Evolutionary conservation across 306 rosid species (phyloP), one percentile per base, ranked within the genome.

Genomic region (Pachyrhizus erosus): DNA sequence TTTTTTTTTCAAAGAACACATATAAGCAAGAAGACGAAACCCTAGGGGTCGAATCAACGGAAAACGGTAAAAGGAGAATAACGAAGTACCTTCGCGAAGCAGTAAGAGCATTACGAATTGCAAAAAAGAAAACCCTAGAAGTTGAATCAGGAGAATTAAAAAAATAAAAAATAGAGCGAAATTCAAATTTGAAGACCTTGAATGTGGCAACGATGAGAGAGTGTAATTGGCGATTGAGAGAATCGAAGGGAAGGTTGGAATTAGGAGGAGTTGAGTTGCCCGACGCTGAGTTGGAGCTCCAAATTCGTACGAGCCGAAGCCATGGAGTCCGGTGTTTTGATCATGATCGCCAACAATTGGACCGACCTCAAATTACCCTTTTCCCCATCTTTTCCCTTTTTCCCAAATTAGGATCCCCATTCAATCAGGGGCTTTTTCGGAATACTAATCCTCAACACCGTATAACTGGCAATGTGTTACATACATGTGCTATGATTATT

Each of bases 301-400:
- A 87, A 92, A 87, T 87, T 92, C 88, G 91, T 84, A 84, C 89
- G 83, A 90, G 81, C 82, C 90, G 84, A 90, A 86, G 82, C 94
- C 92, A 90, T 84, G 94, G 94, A 83, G 84, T 83, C 88, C 91
- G 85, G 91, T 93, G 90, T 90, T 91, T 90, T 90, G 97, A 93
- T 82, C 85, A 74, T 66, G 81, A 82, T 91, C 96, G 94, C 87
- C 89, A 90, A 86, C 90, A 84, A 89, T 67, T 84, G 87, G 91
- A 54, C 43, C 58, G 3, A 18, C 5, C 0, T 12, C 40, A 82
- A 82, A 78, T 89, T 89, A 91, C 96, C 4, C 2, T 5, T 78
- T 3, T 87, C 31, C 91, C 96, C 97, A 82, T 87, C 31, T 4
- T 34, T 33, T 69, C 31, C 52, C 31, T 10, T 37, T 14, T 66